Base-by-base conservation (phyloP, 495 filamentous ascomycete genomes). In the Penicillium mononematosum region DNA sequence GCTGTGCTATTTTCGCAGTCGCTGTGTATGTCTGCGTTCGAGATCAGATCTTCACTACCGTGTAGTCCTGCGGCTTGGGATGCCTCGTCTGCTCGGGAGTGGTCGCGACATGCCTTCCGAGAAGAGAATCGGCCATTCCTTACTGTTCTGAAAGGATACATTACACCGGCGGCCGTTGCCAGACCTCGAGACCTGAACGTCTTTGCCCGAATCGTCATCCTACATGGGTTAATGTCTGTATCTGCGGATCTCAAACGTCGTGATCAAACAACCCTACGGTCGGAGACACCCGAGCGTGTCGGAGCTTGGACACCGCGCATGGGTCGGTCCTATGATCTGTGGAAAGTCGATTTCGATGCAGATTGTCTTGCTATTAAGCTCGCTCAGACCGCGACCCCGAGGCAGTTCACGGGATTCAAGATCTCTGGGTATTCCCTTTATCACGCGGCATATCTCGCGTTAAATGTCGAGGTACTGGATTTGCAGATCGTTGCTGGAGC, bases 11-110 rank as follows among this genome's bases (percentile, higher is more conserved):
- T 82, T 62, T 83, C 77, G 20, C 81, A 84, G 59, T 81, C 77
- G 5, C 70, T 84, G 0, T 84, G 80, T 63, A 84, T 83, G 81
- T 81, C 77, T 5, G 81, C 79, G 14, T 83, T 83, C 49, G 80
- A 83, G 45, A 74, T 85, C 20, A 70, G 78, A 31, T 71, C 78
- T 2, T 66, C 70, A 12, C 64, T 84, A 8, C 80, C 80, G 0
- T 81, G 79, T 50, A 68, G 71, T 27, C 61, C 78, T 27, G 50
- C 66, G 2, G 39, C 76, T 2, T 85, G 82, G 80, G 81, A 83
- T 50, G 81, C 82, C 5, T 61, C 71, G 0, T 73, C 74, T 1
- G 75, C 78, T 0, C 71, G 71, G 12, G 71, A 77, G 36, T 83
- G 81, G 80, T 59, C 69, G 6, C 66, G 66, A 11, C 45, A 71